Percentiles rank a stretch among this genome's conserved stretches.
Conservation (phyloP, 2,329 filamentous ascomycete genomes). For the Penicillium paneum region DNA sequence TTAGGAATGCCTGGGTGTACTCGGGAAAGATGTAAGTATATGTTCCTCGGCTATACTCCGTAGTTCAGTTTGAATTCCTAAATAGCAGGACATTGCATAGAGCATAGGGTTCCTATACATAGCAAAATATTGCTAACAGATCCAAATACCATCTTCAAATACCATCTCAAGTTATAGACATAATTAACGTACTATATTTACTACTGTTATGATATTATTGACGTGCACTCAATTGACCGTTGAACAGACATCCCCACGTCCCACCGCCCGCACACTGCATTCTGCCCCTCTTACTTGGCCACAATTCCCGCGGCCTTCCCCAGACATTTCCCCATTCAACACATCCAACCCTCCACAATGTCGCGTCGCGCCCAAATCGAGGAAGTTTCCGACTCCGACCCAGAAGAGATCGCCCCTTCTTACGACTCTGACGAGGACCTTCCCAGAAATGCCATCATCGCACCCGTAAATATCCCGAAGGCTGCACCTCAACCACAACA, state of each 20-base stretch:
- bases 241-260: background rate
- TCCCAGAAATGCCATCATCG: conserved; percentile 39
- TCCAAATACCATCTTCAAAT: background rate
- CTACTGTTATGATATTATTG: background rate
- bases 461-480: conserved; percentile 33
- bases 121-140: background rate
- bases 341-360: conserved; percentile 51
- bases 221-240: background rate
- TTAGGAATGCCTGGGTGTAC: background rate
- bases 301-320: conserved; percentile 20
- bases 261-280: conserved; percentile 17
- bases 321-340: conserved; percentile 9
- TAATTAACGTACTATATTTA: background rate
- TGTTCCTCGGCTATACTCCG: background rate
- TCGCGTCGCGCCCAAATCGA: conserved; percentile 79
- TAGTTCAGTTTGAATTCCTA: background rate
- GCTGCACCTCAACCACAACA: conserved; percentile 7
- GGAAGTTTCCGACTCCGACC: conserved; percentile 89
- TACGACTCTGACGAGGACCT: conserved; percentile 51
- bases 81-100: too few relatives aligned
- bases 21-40: background rate
- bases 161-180: background rate
- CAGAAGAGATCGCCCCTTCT: conserved; percentile 77
- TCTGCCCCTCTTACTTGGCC: conserved; percentile 17
- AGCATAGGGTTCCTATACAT: background rate